Conservation (phyloP, 2,329 filamentous ascomycete species). For the Coniochaeta sp. region DNA sequence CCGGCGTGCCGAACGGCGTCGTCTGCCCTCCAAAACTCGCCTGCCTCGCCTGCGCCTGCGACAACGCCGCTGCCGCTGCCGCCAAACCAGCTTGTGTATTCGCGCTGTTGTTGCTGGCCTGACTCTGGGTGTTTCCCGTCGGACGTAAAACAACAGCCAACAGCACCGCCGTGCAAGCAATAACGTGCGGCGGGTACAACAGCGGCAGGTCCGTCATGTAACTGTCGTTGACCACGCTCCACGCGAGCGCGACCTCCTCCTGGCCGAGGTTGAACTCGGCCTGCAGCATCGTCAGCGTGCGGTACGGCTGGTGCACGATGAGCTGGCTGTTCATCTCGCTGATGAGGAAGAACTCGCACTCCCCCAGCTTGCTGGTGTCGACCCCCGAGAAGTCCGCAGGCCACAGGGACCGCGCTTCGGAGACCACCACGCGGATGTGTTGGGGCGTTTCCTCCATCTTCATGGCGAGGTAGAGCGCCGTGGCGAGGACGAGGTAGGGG, state of each 20-base stretch:
- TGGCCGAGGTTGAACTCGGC: slow-evolving; percentile 62
- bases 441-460: slow-evolving; percentile 98
- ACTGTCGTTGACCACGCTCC: slow-evolving; percentile 83
- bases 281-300: slow-evolving; percentile 67
- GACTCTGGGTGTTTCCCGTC: slow-evolving; percentile 20
- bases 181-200: slow-evolving; percentile 75
- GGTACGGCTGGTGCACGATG: slow-evolving; percentile 87
- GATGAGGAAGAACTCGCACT: slow-evolving; percentile 90
- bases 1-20: background rate
- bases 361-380: slow-evolving; percentile 78
- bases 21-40: background rate
- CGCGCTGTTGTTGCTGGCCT: slow-evolving; percentile 11
- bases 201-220: slow-evolving; percentile 89
- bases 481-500: slow-evolving; percentile 87
- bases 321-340: slow-evolving; percentile 86
- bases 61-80: slow-evolving; percentile 40
- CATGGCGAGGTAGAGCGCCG: slow-evolving; percentile 87
- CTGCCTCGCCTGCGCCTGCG: slow-evolving; percentile 30
- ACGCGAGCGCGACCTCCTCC: slow-evolving; percentile 72
- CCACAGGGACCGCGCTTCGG: slow-evolving; percentile 81
- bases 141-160: slow-evolving; percentile 78
- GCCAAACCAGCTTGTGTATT: slow-evolving; percentile 31
- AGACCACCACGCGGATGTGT: slow-evolving; percentile 85
- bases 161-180: slow-evolving; percentile 81
- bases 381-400: slow-evolving; percentile 65